Percentiles rank a stretch among this genome's conserved stretches.
Conservation (phyloP, 768 basidiomycete genomes). For the Russula virescens region DNA sequence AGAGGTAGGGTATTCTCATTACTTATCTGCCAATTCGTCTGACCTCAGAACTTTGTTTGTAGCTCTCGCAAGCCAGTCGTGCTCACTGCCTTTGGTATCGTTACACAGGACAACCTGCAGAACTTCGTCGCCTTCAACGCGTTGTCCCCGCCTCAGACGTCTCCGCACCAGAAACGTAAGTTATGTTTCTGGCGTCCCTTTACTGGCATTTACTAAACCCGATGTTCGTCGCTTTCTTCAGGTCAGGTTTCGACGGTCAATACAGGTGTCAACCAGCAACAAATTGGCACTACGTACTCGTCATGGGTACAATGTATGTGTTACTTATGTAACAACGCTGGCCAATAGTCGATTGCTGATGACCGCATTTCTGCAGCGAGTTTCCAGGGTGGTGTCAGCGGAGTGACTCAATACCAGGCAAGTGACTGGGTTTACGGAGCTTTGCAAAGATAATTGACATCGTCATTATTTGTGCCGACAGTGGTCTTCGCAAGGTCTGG, state of each 20-base stretch:
- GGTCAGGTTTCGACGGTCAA: slow-evolving; percentile 9
- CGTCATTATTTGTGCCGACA: not conserved
- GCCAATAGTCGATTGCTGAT: not conserved
- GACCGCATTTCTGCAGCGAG: not conserved
- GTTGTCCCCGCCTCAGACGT: slow-evolving; percentile 4
- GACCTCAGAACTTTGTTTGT: not conserved
- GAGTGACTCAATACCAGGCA: slow-evolving; percentile 21
- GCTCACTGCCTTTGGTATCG: slow-evolving; percentile 31
- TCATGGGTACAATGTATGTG: slow-evolving; percentile 15
- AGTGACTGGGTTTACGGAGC: not conserved
- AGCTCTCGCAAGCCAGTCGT: slow-evolving; percentile 33
- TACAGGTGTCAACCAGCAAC: slow-evolving; percentile 8
- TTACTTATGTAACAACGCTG: not conserved
- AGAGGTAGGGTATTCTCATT: slow-evolving; percentile 20
- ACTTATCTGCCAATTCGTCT: not conserved
- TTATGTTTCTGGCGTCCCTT: not conserved
- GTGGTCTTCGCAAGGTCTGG: slow-evolving; percentile 16
- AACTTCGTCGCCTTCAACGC: slow-evolving; percentile 33
- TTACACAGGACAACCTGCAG: slow-evolving; percentile 27
- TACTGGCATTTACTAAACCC: not conserved
- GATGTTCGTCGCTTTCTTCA: not conserved
- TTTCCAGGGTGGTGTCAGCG: slow-evolving; percentile 4
- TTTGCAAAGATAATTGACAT: not conserved
- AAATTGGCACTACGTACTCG: slow-evolving; percentile 9
- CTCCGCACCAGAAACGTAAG: slow-evolving; percentile 11